phyloP scores from a whole-genome alignment of 192 early-diverging fungal species.

The Piromyces sp. region DNA sequence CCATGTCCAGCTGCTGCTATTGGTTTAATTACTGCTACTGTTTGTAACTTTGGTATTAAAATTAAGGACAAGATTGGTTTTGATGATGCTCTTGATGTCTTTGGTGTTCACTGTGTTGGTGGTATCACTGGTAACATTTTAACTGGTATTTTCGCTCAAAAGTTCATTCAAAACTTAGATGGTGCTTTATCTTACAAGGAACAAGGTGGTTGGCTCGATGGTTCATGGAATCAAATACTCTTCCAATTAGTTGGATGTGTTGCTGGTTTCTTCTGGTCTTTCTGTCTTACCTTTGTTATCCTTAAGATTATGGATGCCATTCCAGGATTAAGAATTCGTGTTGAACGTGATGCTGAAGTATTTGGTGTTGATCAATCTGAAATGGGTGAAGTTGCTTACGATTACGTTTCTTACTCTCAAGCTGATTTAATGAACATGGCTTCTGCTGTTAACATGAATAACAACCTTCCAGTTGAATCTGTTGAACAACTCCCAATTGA shows the following conservation, averaged over 20 bases:
- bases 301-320: conserved; percentile 51
- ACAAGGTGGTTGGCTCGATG: too few relatives aligned
- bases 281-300: conserved; percentile 56
- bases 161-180: conserved; percentile 45
- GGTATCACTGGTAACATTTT: conserved; percentile 68
- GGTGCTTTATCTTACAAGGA: too few relatives aligned
- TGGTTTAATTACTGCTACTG: conserved; percentile 50
- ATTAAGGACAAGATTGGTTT: conserved; percentile 70
- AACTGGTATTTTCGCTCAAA: conserved; percentile 80
- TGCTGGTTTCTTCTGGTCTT: conserved; percentile 55
- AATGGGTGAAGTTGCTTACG: conserved; percentile 65
- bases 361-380: conserved; percentile 64
- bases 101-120: conserved; percentile 35
- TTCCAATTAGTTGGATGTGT: conserved; percentile 58
- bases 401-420: too few relatives aligned
- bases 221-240: conserved; percentile 41
- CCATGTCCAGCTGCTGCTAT: conserved; percentile 67
- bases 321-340: conserved; percentile 55
- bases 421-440: too few relatives aligned
- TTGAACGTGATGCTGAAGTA: conserved; percentile 51
- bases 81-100: conserved; percentile 86
- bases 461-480: too few relatives aligned
- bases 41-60: conserved; percentile 65
- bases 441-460: too few relatives aligned
- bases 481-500: too few relatives aligned